Evolutionary conservation across 2,329 filamentous ascomycete species (phyloP).

Genomic region (Phyllosticta citrichinensis): DNA sequence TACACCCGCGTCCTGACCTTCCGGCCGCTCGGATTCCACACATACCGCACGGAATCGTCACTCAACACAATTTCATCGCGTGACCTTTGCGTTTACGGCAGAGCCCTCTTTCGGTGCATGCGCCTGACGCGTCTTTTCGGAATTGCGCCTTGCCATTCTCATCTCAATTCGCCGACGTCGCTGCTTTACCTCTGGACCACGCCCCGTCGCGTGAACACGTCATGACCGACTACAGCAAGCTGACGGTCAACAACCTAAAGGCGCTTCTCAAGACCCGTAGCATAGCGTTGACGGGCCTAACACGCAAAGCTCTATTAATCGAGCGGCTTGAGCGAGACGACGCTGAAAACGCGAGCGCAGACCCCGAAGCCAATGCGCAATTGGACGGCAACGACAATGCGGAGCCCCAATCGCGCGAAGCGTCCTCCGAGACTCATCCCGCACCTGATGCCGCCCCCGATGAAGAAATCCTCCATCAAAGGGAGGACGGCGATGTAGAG

Average conservation of each 20-base stretch:
- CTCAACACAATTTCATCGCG: neutral
- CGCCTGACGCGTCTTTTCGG: neutral
- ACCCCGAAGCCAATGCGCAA: neutral
- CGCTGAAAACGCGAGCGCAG: conserved; percentile 10
- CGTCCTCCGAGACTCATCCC: conserved; percentile 9
- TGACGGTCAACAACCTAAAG: conserved; percentile 38
- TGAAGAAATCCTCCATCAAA: conserved; percentile 11
- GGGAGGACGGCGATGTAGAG: neutral
- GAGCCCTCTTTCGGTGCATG: neutral
- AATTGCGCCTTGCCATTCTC: neutral
- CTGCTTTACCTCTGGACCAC: neutral
- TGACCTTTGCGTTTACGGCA: neutral
- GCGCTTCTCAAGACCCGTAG: conserved; percentile 36
- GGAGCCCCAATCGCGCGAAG: neutral
- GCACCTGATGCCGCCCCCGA: conserved; percentile 11
- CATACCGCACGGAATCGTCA: neutral
- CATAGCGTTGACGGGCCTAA: conserved; percentile 36
- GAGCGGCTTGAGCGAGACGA: conserved; percentile 33
- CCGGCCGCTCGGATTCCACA: neutral
- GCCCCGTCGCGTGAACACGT: neutral
- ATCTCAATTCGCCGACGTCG: neutral
- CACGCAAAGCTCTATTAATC: conserved; percentile 39
- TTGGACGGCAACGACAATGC: conserved; percentile 7
- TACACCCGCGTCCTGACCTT: neutral
- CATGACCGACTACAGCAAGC: conserved; percentile 35